Evolutionary conservation across 805 yeast species (phyloP).

Genomic region (Blastobotrys attinorum): DNA sequence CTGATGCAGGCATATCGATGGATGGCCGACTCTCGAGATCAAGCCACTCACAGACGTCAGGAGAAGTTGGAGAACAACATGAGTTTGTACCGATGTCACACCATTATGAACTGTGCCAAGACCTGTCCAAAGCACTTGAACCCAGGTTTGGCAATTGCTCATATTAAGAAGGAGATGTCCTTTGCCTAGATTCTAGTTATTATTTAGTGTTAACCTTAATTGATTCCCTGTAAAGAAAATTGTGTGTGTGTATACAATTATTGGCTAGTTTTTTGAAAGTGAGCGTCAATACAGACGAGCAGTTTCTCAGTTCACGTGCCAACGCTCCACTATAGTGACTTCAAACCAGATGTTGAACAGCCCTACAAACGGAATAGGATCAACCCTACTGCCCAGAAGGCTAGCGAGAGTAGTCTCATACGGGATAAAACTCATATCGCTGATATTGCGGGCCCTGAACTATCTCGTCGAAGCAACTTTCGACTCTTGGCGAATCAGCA

Average conservation of each 20-base stretch:
- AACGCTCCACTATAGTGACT: too few relatives aligned
- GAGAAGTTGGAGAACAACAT: conserved; percentile 91
- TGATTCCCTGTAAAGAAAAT: too few relatives aligned
- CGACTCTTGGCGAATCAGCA: conserved; percentile 20
- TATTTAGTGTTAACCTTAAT: too few relatives aligned
- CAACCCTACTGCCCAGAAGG: conserved; percentile 22
- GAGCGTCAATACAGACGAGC: too few relatives aligned
- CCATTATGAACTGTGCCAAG: conserved; percentile 96
- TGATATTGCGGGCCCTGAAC: conserved; percentile 23
- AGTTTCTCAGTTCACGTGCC: too few relatives aligned
- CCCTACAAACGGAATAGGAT: too few relatives aligned
- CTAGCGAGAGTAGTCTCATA: conserved; percentile 24
- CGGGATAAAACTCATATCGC: conserved; percentile 20
- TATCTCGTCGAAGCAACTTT: conserved; percentile 22
- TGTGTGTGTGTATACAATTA: too few relatives aligned
- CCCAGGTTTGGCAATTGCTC: conserved; percentile 96
- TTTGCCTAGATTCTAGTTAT: conserved; percentile 36
- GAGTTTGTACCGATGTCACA: conserved; percentile 98
- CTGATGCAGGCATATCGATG: conserved; percentile 99
- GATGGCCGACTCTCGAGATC: conserved; percentile 96
- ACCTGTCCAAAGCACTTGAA: conserved; percentile 98
- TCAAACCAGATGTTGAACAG: too few relatives aligned
- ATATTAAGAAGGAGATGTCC: conserved; percentile 90
- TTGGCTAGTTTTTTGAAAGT: too few relatives aligned
- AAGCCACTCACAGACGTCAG: conserved; percentile 73